Percentiles rank a stretch among this genome's conserved stretches.
phyloP scores from a whole-genome alignment of 352 stramenopile species.

The Phytophthora capsici region DNA sequence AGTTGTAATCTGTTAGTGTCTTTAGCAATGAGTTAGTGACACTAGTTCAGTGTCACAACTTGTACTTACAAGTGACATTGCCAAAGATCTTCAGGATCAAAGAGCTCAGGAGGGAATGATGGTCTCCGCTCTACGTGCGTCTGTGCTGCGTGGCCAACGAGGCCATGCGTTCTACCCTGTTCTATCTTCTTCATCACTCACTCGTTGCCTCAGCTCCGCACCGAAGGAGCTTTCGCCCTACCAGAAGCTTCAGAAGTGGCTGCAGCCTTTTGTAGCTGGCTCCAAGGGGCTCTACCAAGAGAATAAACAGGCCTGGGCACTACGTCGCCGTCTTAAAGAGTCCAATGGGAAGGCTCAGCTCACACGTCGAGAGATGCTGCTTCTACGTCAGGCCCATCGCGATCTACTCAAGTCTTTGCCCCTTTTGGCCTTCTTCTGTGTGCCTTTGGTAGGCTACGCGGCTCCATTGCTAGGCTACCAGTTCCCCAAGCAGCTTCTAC shows the following conservation, averaged over 20 bases:
- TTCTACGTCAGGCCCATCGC: conserved; percentile 80
- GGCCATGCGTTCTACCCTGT: background rate
- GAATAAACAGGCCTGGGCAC: conserved; percentile 81
- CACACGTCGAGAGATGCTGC: conserved; percentile 78
- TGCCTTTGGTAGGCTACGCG: conserved; percentile 75
- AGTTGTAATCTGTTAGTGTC: background rate
- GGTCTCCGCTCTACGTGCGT: background rate
- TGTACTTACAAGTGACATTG: background rate
- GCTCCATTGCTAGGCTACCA: conserved; percentile 83
- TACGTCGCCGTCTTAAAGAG: conserved; percentile 65
- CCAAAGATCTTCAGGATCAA: conserved; percentile 2
- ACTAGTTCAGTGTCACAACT: background rate
- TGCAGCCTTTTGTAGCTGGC: conserved; percentile 80
- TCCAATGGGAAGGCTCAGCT: conserved; percentile 37
- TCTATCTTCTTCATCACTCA: background rate
- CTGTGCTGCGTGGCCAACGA: background rate
- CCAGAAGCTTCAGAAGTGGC: conserved; percentile 84
- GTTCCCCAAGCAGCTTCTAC: conserved; percentile 85
- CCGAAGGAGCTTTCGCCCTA: conserved; percentile 62
- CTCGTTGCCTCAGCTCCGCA: conserved; percentile 24
- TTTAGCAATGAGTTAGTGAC: background rate
- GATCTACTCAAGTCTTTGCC: conserved; percentile 88
- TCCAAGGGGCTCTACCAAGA: conserved; percentile 75
- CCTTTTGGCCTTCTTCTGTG: conserved; percentile 73
- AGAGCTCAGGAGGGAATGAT: conserved; percentile 6